Percentiles rank a stretch among this genome's conserved stretches.
Conservation (phyloP, 1,284 basidiomycete genomes). For the Marasmius sp. region DNA sequence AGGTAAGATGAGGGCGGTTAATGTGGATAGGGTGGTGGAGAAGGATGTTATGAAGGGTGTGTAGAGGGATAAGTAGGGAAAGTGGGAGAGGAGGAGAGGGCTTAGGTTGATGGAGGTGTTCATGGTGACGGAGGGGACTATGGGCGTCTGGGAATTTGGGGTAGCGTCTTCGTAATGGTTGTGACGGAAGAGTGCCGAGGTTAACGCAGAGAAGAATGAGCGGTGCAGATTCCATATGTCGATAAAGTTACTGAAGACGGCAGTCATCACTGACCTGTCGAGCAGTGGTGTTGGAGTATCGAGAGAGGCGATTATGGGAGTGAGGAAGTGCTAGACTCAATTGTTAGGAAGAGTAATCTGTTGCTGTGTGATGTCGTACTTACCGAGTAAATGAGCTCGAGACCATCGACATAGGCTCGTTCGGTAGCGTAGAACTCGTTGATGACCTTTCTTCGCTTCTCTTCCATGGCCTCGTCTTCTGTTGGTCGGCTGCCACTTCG, state of each 20-base stretch:
- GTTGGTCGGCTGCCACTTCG: conserved; percentile 29
- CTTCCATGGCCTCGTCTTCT: conserved; percentile 30
- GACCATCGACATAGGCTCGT: conserved; percentile 73
- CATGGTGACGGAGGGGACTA: conserved; percentile 8
- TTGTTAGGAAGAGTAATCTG: neutral
- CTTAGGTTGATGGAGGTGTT: conserved; percentile 41
- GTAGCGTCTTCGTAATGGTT: neutral
- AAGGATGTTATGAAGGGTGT: conserved; percentile 82
- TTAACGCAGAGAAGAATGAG: conserved; percentile 69
- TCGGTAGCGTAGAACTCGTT: conserved; percentile 82
- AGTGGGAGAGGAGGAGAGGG: conserved; percentile 60
- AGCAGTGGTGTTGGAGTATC: conserved; percentile 68
- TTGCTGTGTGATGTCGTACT: conserved; percentile 21
- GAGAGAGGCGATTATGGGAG: conserved; percentile 71
- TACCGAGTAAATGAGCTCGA: conserved; percentile 81
- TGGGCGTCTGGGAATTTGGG: neutral
- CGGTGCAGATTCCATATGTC: conserved; percentile 90
- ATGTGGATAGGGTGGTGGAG: conserved; percentile 60
- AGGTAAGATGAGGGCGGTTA: conserved; percentile 50
- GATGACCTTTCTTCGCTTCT: conserved; percentile 58
- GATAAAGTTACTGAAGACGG: conserved; percentile 87
- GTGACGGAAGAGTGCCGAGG: conserved; percentile 37
- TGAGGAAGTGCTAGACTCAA: conserved; percentile 66
- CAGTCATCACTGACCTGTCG: conserved; percentile 65
- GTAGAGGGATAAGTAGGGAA: conserved; percentile 79